Conservation (phyloP, 2,329 filamentous ascomycete species). For the Hysterium pulicare region DNA sequence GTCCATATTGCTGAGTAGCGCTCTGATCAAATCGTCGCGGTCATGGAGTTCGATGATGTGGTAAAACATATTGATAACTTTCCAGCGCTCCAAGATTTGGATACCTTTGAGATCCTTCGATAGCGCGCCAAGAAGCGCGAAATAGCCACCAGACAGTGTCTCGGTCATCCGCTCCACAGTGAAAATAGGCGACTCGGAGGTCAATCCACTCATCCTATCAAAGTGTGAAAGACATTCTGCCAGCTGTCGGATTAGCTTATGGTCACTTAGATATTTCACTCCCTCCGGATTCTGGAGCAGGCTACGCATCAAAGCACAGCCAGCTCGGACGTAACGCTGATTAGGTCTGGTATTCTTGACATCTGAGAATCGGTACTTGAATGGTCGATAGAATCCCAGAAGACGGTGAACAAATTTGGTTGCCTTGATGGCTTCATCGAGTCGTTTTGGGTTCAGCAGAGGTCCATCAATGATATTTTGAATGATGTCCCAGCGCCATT, state of each 20-base stretch:
- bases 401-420: constrained; percentile 96
- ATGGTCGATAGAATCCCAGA: constrained; percentile 91
- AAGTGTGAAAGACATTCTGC: constrained; percentile 95
- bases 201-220: constrained; percentile 71
- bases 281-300: constrained; percentile 84
- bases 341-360: constrained; percentile 87
- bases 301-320: constrained; percentile 82
- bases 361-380: constrained; percentile 93
- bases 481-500: constrained; percentile 98
- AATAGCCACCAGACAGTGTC: constrained; percentile 88
- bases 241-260: constrained; percentile 89
- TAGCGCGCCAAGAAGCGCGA: constrained; percentile 83
- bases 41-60: constrained; percentile 91
- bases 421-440: constrained; percentile 90
- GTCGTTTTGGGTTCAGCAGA: constrained; percentile 80
- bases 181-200: constrained; percentile 84
- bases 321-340: constrained; percentile 87
- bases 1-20: constrained; percentile 86
- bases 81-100: constrained; percentile 89
- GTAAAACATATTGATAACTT: constrained; percentile 99
- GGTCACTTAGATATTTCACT: constrained; percentile 78
- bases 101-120: constrained; percentile 80
- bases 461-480: constrained; percentile 89
- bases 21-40: constrained; percentile 85
- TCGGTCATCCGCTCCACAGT: constrained; percentile 79